phyloP scores from a whole-genome alignment of 176 grass and related monocot species.

The Rhynchospora tenuis region DNA sequence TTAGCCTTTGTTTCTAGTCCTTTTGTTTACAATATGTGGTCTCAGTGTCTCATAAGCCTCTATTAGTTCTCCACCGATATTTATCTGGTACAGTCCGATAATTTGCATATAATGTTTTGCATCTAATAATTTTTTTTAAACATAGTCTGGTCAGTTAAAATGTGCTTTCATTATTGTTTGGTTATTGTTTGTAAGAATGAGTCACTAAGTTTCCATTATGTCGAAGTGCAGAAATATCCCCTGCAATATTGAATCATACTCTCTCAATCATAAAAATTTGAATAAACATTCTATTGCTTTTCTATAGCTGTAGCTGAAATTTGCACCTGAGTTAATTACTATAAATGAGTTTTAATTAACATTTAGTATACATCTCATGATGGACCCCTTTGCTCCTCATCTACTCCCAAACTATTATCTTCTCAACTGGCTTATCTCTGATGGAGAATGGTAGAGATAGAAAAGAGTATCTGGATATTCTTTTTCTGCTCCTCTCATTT shows the following conservation, averaged over 20 bases:
- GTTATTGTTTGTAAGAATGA: neutral
- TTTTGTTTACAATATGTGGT: neutral
- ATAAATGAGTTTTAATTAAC: neutral
- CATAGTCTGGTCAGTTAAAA: neutral
- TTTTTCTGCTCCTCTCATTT: too few species aligned
- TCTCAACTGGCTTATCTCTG: neutral
- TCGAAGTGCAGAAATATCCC: neutral
- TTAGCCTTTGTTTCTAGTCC: neutral
- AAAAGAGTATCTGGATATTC: neutral
- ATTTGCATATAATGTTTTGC: neutral
- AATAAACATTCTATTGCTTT: neutral
- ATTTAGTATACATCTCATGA: neutral
- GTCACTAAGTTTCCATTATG: neutral
- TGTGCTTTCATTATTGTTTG: neutral
- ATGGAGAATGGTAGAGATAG: neutral
- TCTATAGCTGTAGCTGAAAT: neutral
- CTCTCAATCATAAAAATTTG: neutral
- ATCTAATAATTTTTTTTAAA: conserved; percentile 1
- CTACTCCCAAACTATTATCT: neutral
- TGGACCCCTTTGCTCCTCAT: neutral
- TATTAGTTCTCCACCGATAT: neutral
- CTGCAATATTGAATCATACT: neutral
- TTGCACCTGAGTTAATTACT: conserved; percentile 2
- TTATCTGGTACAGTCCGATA: neutral
- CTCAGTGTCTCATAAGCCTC: neutral